Base-by-base conservation (phyloP, 495 filamentous ascomycete species). In the Aspergillus coremiiformis region DNA sequence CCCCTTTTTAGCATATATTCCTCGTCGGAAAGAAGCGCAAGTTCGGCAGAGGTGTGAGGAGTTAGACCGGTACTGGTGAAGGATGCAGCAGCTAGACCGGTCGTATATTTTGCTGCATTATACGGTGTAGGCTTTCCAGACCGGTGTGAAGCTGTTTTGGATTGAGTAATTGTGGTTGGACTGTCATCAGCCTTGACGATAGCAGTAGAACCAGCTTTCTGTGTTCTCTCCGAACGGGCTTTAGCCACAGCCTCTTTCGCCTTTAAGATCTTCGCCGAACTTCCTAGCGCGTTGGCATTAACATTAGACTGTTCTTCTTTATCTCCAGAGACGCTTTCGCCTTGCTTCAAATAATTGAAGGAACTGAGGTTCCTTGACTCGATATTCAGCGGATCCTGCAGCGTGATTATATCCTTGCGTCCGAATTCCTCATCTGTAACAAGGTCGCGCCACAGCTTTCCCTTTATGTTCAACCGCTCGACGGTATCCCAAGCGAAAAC, bases 401-500 rank as follows among this genome's bases (percentile, higher is more conserved):
- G 71, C 0, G 90, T 96, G 64, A 99, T 91, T 59, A 99, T 92
- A 65, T 99, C 93, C 60, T 87, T 89, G 49, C 94, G 81, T 37
- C 78, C 77, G 60, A 99, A 99, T 54, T 92, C 89, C 54, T 78
- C 78, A 57, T 97, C 92, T 59, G 83, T 88, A 14, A 97, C 83
- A 5, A 99, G 70, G 68, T 99, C 93, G 47, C 75, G 77, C 93
- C 93, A 99, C 75, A 94, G 84, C 80, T 96, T 99, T 46, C 91
- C 82, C 73, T 97, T 99, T 68, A 97, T 84, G 70, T 99, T 99
- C 66, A 97, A 78, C 55, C 89, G 78, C 66, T 97, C 89, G 10
- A 97, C 79, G 2, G 93, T 99, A 63, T 97, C 93, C 81, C 84
- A 95, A 9, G 90, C 83, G 63, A 96, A 99, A 6, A 96, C 94